Base-by-base conservation (phyloP, 768 basidiomycete genomes). In the Heimioporus sp. region DNA sequence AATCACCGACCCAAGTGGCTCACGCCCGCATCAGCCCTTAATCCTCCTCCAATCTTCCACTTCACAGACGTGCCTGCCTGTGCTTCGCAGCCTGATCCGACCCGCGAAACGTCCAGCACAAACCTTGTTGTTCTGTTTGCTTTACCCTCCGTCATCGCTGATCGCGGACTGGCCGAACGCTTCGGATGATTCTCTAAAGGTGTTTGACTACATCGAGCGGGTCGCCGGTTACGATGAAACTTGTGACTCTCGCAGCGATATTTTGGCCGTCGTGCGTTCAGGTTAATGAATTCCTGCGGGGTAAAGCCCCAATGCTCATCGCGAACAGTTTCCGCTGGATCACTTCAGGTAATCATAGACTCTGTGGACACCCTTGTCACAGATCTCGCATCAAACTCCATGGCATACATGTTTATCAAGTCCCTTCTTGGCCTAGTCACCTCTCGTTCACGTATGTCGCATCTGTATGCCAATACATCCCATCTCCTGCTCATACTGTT, bases 301-400 rank as follows among this genome's bases (percentile, higher is more conserved):
- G 9, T 1, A 16, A 44, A n/a, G 16, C 13, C 12, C 24, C 10
- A 30, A 35, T 35, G 36, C 56, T 61, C 46, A 59, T 47, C 48
- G 43, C 51, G 4, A 43, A 46, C 63, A 79, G 79, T 68, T 42
- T 59, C 74, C 30, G 37, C 73, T 30, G 75, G 76, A 30, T 73
- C 84, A n/a, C 52, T 88, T 28, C 79, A 76, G 54, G 78, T 90
- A 20, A 65, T 87, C 46, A 74, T 93, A 34, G 92, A 93, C 65
- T 88, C 88, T 17, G 67, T 83, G 16, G 85, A 90, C 58, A 85
- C 82, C 5, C 67, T 92, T 20, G 63, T 76, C 5, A 72, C 79
- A 10, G 86, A 91, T 61, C 62, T 80, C 20, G 77, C 73, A 11
- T 83, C 87, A 12, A 51, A 74, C 20, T 66, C 86, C 6, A 73